Percentiles rank a stretch among this genome's conserved stretches.
phyloP scores from a whole-genome alignment of 1,139 yeast species.

The Zygosaccharomyces pseudobailii region DNA sequence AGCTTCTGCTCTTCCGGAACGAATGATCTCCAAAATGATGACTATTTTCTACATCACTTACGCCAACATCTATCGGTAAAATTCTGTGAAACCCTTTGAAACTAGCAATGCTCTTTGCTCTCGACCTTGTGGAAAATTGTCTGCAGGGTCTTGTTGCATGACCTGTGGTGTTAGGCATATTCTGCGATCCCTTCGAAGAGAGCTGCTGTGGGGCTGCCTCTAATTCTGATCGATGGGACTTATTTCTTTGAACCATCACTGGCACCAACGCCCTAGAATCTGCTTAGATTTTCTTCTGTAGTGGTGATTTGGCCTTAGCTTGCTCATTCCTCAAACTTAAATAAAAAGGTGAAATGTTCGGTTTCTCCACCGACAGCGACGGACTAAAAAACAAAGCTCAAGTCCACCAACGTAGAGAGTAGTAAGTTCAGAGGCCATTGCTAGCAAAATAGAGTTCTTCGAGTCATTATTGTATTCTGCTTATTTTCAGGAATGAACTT shows the following conservation, averaged over 20 bases:
- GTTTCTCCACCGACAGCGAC: not conserved
- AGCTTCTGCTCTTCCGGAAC: slow-evolving; percentile 25
- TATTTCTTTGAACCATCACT: slow-evolving; percentile 18
- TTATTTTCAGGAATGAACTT: slow-evolving; percentile 43
- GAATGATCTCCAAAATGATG: slow-evolving; percentile 10
- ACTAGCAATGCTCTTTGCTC: slow-evolving; percentile 32
- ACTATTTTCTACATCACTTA: slow-evolving; percentile 9
- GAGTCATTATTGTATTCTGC: not conserved
- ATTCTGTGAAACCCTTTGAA: slow-evolving; percentile 31
- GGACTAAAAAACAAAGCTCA: not conserved
- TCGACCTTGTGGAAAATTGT: slow-evolving; percentile 33
- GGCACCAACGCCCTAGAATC: not conserved
- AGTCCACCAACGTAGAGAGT: not conserved
- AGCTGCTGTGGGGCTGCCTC: slow-evolving; percentile 12
- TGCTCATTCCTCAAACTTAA: not conserved
- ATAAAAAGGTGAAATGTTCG: not conserved
- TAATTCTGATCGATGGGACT: slow-evolving; percentile 14
- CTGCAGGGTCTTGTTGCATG: slow-evolving; percentile 18
- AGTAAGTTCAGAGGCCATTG: not conserved
- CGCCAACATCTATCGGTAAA: slow-evolving; percentile 22
- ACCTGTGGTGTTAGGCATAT: slow-evolving; percentile 7
- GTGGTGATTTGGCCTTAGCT: not conserved
- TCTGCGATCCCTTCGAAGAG: slow-evolving; percentile 7
- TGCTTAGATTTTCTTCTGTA: not conserved
- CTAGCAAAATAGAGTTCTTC: not conserved